Conservation (phyloP, 805 yeast species). For the Allodekkera sacchari region DNA sequence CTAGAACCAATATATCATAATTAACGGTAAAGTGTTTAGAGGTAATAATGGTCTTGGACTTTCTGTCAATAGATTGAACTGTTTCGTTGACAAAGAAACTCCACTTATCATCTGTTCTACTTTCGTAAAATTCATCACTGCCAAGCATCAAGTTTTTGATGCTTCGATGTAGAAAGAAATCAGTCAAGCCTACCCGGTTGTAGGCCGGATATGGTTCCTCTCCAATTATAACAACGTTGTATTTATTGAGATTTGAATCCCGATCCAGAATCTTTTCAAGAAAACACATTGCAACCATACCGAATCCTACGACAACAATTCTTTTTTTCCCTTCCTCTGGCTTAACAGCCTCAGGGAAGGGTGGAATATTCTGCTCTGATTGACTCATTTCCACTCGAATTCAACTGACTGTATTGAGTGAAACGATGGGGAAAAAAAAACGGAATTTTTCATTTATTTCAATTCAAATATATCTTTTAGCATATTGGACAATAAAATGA, state of each 20-base stretch:
- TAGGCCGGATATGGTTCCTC: slow-evolving; percentile 30
- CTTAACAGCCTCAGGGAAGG: slow-evolving; percentile 10
- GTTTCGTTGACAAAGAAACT: slow-evolving; percentile 16
- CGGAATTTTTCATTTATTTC: too few species aligned
- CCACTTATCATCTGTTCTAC: slow-evolving; percentile 17
- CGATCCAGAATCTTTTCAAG: slow-evolving; percentile 26
- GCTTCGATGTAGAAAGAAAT: slow-evolving; percentile 21
- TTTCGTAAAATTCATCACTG: slow-evolving; percentile 19
- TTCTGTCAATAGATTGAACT: slow-evolving; percentile 13
- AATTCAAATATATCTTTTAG: too few species aligned
- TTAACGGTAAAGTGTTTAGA: slow-evolving; percentile 7
- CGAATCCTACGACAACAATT: slow-evolving; percentile 28
- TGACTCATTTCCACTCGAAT: background rate
- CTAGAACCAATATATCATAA: slow-evolving; percentile 24
- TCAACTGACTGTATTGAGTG: too few species aligned
- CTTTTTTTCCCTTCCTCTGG: slow-evolving; percentile 8
- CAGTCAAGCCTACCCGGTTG: slow-evolving; percentile 29
- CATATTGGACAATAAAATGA: too few species aligned
- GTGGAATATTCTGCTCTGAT: slow-evolving; percentile 9
- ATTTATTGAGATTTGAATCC: slow-evolving; percentile 23
- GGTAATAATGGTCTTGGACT: slow-evolving; percentile 10
- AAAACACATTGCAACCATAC: slow-evolving; percentile 30
- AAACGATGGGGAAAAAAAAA: too few species aligned
- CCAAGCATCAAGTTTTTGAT: slow-evolving; percentile 20
- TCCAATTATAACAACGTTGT: slow-evolving; percentile 22